Base-by-base conservation (phyloP, 805 yeast species). In the Metschnikowia borealis region DNA sequence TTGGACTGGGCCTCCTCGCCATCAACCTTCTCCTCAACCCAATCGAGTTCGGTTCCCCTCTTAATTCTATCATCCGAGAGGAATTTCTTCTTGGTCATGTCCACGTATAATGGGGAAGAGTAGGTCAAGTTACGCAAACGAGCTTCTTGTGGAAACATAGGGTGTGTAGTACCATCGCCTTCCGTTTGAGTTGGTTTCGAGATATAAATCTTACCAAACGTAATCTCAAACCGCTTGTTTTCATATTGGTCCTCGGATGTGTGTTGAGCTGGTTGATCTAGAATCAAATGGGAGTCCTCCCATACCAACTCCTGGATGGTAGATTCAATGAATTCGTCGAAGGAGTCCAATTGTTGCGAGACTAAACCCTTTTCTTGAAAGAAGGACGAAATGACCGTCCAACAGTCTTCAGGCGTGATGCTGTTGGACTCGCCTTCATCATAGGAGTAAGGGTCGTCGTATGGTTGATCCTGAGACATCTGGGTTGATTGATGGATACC, bases 121-220 rank as follows among this genome's bases (percentile, higher is more conserved):
- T 94, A 94, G 0, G 99, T 94, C 72, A 94, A 78, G 67, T 94
- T 94, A 73, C 99, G 84, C 57, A 94, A 78, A 62, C 99, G 82
- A 6, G 99, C 98, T 69, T 94, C 99, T 71, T 95, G 99, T 10
- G 99, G 99, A 65, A 88, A 88, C 84, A 94, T 83, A 13, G 96
- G 95, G 63, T 90, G 92, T n/a, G 98, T 92, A n/a, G 96, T 90
- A 75, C 99, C 99, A 73, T 94, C 99, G 15, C 98, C 96, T 74
- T 94, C 99, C 18, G 98, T 95, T 81, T 94, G 96, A 44, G 96
- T 89, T 42, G 99, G 99, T 63, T 91, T 87, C 23, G 98, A 90
- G 59, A 94, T 83, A 70, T 87, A 94, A 62, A 95, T 94, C 68
- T 92, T 95, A 57, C 99, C 99, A 71, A 94, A 94, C n/a, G 91